Evolutionary conservation across 192 early-diverging fungal species (phyloP), one percentile per base, ranked within the genome.

Genomic region (Phycomyces nitens): DNA sequence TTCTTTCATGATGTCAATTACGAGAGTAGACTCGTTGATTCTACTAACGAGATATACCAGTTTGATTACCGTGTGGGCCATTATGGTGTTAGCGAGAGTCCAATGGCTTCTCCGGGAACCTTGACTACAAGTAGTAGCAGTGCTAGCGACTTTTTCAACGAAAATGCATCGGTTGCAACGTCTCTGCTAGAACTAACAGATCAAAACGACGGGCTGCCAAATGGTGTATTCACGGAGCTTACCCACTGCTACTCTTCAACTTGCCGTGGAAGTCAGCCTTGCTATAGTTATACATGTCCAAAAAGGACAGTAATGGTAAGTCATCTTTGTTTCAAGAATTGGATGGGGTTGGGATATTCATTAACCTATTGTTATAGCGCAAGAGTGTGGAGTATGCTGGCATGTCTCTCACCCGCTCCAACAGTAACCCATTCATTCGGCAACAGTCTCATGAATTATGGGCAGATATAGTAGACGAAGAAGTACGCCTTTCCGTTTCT

Each of bases 171-270:
- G 16, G 20, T 21, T 23, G 44, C 51, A 18, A 56, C 59, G 43
- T 41, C 47, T 57, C 27, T 56, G 60, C 34, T 18, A 58, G 6
- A 42, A 22, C 1, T 76, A 71, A 44, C 39, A 65, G 24, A 18
- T 6, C 11, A 42, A 43, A 20, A 12, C 53, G 38, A 47, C 7
- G 16, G 21, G 57, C 52, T 86, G 4, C 88, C 89, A 16, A 90
- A 85, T 66, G 96, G 96, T 23, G 85, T 98, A 0, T 92, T 97
- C 72, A 94, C 92, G 0, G 79, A 91, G 23, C 76, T 97, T 58
- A 88, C 95, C 0, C 87, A 94, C 65, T 98, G 96, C 72, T 98
- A 97, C 74, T 94, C 94, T 20, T 89, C 94, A 0, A 97, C 93
- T 0, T 98, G 96, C 70, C 82, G 86, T 0, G 75, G 75, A 22